Percentiles rank a stretch among this genome's conserved stretches.
Conservation (phyloP, 2,329 filamentous ascomycete species). For the Epicoccum sorghinum region DNA sequence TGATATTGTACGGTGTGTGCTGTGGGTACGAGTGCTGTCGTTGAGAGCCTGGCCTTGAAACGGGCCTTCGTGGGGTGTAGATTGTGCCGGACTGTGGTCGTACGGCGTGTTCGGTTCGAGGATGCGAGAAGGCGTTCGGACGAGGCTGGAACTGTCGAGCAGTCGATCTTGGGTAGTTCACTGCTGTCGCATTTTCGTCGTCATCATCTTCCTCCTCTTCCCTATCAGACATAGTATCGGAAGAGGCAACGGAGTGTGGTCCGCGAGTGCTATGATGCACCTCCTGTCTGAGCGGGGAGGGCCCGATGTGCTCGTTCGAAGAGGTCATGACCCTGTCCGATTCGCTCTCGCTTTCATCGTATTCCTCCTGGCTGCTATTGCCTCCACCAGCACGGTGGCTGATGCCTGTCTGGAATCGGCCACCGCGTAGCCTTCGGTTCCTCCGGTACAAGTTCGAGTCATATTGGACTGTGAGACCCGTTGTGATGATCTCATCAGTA, state of each 20-base stretch:
- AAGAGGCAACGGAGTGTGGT: slow-evolving; percentile 43
- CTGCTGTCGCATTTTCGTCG: slow-evolving; percentile 81
- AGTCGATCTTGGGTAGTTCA: slow-evolving; percentile 66
- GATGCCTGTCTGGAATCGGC: slow-evolving; percentile 42
- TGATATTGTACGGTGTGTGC: slow-evolving; percentile 68
- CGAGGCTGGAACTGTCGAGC: slow-evolving; percentile 76
- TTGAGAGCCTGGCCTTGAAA: slow-evolving; percentile 41
- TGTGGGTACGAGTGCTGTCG: slow-evolving; percentile 51
- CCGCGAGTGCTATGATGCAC: slow-evolving; percentile 33
- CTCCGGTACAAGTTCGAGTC: slow-evolving; percentile 68
- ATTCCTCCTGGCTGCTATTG: slow-evolving; percentile 92
- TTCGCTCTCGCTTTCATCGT: slow-evolving; percentile 90
- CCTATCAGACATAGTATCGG: slow-evolving; percentile 45
- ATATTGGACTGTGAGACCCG: slow-evolving; percentile 77
- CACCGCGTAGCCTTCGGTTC: slow-evolving; percentile 51
- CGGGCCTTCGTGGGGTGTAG: slow-evolving; percentile 51
- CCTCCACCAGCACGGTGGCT: slow-evolving; percentile 49
- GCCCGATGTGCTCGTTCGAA: slow-evolving; percentile 64
- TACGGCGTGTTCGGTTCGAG: slow-evolving; percentile 58
- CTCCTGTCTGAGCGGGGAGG: slow-evolving; percentile 42
- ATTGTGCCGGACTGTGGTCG: slow-evolving; percentile 55
- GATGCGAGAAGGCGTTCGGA: slow-evolving; percentile 90
- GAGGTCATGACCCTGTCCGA: slow-evolving; percentile 74
- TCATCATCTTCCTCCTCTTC: slow-evolving; percentile 54
- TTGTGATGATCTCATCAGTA: slow-evolving; percentile 89